These are phyloP conservation scores for Pouteria glomerata DNA, from an alignment of 148 eudicot genomes.

Conservation along the genomic window DNA sequence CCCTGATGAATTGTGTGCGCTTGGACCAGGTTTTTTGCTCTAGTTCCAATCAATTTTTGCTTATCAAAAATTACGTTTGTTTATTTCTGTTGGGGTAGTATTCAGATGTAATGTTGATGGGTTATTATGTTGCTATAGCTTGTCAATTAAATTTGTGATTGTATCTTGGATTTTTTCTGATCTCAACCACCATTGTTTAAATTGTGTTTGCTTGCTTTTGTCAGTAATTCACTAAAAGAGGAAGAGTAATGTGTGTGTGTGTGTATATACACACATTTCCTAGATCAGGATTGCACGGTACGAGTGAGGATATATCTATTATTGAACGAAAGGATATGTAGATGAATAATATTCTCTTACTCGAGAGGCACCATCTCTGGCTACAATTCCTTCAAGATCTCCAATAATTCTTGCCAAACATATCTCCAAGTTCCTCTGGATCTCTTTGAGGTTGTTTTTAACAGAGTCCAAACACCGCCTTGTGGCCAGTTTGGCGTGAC, in stretches of 20 bases:
- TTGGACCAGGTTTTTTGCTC: not conserved
- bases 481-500: conserved; percentile 46
- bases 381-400: conserved; percentile 85
- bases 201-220: no score
- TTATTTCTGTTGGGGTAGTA: no score
- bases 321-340: conserved; percentile 62
- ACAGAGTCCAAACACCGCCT: conserved; percentile 68
- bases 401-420: conserved; percentile 97
- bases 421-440: conserved; percentile 89
- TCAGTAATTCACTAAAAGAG: no score
- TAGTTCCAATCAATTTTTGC: no score
- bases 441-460: conserved; percentile 74
- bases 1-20: not conserved
- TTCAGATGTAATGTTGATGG: no score
- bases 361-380: conserved; percentile 83
- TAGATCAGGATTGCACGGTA: conserved; percentile 6
- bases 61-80: not conserved
- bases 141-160: no score
- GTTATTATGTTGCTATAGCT: no score
- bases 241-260: no score
- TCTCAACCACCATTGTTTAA: no score
- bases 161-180: no score
- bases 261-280: no score
- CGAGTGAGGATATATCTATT: conserved; percentile 5
- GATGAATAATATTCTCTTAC: conserved; percentile 65